Evolutionary conservation across 2,329 filamentous ascomycete genomes (phyloP), one percentile per base, ranked within the genome.

Genomic region (Phialophora tarda): DNA sequence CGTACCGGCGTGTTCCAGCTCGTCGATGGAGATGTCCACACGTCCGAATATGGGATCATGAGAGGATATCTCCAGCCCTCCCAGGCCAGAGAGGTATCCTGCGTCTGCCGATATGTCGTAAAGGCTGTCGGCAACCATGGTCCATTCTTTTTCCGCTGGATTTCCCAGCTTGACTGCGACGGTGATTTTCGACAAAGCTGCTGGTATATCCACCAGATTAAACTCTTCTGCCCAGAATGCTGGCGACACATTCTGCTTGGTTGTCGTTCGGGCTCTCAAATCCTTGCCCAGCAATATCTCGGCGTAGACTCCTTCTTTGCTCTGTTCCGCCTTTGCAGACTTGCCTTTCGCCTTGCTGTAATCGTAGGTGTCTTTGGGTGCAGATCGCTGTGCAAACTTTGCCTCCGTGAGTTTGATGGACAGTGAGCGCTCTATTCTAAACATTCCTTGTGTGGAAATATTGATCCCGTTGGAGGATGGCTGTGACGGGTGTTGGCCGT

Each of bases 1-100:
- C 64, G 94, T 91, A 74, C 90, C 90, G 17, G 89, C 89, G 0
- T 87, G 84, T 44, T 94, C 91, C 17, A 97, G 78, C 69, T 93
- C 90, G 65, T 93, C 89, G 7, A 97, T 81, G 23, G 89, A 86
- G 32, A 97, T 86, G 71, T 97, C 92, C n/a, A 97, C 89, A 68
- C 84, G 85, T 44, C 82, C 82, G 65, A 78, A 80, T 5, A 78
- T 77, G 34, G 80, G 75, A 70, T 83, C 82, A 60, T 82, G 78
- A 11, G 81, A 79, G 44, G 81, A 78, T 23, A 83, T 75, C 65
- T 83, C 81, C 34, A 83, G 76, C 56, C 82, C 80, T 57, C 80
- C 78, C 41, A 82, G 71, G 59, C 79, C 75, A 11, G 78, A 75
- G 59, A 77, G 72, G 12, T 80, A 75, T 57, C 78, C 79, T 30